These are phyloP conservation scores for Voacanga thouarsii DNA, from an alignment of 257 asterid species.

Conservation along the genomic window DNA sequence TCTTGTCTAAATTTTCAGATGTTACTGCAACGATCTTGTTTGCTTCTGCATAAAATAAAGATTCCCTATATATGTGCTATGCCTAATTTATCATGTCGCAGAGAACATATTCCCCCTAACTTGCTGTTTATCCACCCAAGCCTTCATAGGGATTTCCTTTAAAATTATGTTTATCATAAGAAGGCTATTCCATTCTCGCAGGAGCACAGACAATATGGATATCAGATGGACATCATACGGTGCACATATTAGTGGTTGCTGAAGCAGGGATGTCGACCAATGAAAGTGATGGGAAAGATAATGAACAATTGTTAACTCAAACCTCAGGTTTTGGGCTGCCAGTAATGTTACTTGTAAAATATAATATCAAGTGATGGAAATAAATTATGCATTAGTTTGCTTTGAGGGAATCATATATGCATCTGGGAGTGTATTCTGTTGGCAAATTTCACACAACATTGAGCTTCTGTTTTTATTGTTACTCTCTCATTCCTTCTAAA, in stretches of 20 bases:
- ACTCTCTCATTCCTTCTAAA: background rate
- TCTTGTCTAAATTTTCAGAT: slow-evolving; percentile 8
- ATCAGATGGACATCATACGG: slow-evolving; percentile 71
- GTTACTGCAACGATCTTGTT: background rate
- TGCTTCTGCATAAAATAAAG: background rate
- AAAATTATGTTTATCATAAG: background rate
- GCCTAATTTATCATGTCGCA: background rate
- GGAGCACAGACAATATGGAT: slow-evolving; percentile 66
- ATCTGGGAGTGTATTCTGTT: background rate
- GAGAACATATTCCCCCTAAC: background rate
- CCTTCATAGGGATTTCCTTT: background rate
- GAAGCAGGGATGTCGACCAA: slow-evolving; percentile 43
- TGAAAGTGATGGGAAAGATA: slow-evolving; percentile 38
- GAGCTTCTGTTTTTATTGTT: background rate
- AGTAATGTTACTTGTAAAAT: background rate
- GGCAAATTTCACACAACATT: background rate
- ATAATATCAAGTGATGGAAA: background rate
- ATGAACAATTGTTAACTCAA: slow-evolving; percentile 34
- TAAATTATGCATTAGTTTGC: background rate
- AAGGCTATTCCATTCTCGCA: slow-evolving; percentile 33
- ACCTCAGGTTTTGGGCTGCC: slow-evolving; percentile 44
- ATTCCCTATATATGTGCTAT: background rate
- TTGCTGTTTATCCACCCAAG: background rate
- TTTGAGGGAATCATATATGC: background rate
- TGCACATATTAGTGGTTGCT: slow-evolving; percentile 52